phyloP scores from a whole-genome alignment of 2,329 filamentous ascomycete genomes.

The Emericellopsis atlantica region DNA sequence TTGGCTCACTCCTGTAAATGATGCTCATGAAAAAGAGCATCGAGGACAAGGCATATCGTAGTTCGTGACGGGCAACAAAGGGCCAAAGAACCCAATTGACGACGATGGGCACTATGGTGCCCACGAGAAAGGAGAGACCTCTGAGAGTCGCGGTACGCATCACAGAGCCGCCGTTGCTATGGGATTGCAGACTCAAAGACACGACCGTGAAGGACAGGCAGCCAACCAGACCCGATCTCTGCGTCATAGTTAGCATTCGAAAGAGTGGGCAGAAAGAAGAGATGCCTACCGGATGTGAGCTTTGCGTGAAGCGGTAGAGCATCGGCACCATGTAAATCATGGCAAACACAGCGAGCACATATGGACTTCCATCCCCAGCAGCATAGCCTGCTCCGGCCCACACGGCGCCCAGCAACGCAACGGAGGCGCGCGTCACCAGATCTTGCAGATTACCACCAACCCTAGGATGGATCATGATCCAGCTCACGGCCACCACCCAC shows the following conservation, averaged over 20 bases:
- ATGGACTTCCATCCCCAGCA: conserved; percentile 37
- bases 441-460: conserved; percentile 47
- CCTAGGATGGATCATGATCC: conserved; percentile 36
- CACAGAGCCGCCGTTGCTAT: conserved; percentile 17
- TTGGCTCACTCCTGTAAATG: conserved; percentile 34
- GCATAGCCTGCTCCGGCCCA: conserved; percentile 42
- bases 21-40: conserved; percentile 47
- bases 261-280: background rate
- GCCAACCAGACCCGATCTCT: conserved; percentile 44
- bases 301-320: conserved; percentile 43
- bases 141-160: conserved; percentile 29
- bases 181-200: conserved; percentile 28
- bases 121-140: conserved; percentile 38
- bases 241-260: conserved; percentile 5
- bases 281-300: conserved; percentile 33
- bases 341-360: conserved; percentile 41
- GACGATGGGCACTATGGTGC: conserved; percentile 37
- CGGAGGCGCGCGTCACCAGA: conserved; percentile 34
- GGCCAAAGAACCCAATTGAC: conserved; percentile 51
- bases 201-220: conserved; percentile 44
- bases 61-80: conserved; percentile 46
- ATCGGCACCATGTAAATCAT: conserved; percentile 46
- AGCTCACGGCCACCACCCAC: conserved; percentile 46
- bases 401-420: conserved; percentile 35
- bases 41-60: conserved; percentile 38